Evolutionary conservation across 192 early-diverging fungal genomes (phyloP), one percentile per base, ranked within the genome.

Genomic region (Coemansia sp.): DNA sequence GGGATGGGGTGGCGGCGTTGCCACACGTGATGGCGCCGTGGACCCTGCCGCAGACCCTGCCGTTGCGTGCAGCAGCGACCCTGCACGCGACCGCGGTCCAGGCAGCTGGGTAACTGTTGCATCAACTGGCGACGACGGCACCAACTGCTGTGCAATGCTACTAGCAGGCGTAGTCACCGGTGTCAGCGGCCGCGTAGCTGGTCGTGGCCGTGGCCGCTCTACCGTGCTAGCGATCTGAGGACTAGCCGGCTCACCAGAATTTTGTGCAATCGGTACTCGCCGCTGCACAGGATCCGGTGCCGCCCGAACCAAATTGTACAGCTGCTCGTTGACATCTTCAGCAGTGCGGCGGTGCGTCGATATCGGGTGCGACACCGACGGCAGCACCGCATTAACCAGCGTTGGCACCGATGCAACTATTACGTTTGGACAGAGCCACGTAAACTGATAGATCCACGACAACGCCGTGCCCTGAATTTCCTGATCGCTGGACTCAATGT

Each of bases 381-480:
- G 96, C 14, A 99, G 69, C 28, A 98, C 88, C 0, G 93, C 87
- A 5, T 84, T 86, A 25, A 98, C 85, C 2, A 98, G 82, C 23
- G 83, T 68, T 10, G 96, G 92, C 25, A 92, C 88, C 58, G 87
- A 92, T 10, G 87, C 84, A 25, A 98, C 84, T 61, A 98, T 90
- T 3, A 91, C 85, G 14, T 90, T 85, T 44, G 90, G 87, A 18
- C 93, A 90, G 21, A 96, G 77, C 23, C 78, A 74, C 23, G 95
- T 89, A 61, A 99, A 95, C 68, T 91, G 90, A 64, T 90, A 87
- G 51, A 96, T 87, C 97, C 97, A 99, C 44, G 84, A 82, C 17
- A 99, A 71, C 1, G 95, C 93, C 1, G 89, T 95, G 51, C 85
- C 87, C 79, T 98, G 98, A 17, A 93, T 95, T 59, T 98, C 95